Percentiles rank a stretch among this genome's conserved stretches.
Evolutionary conservation across 495 filamentous ascomycete species (phyloP).

Genomic region (Tuber umbilicatum): DNA sequence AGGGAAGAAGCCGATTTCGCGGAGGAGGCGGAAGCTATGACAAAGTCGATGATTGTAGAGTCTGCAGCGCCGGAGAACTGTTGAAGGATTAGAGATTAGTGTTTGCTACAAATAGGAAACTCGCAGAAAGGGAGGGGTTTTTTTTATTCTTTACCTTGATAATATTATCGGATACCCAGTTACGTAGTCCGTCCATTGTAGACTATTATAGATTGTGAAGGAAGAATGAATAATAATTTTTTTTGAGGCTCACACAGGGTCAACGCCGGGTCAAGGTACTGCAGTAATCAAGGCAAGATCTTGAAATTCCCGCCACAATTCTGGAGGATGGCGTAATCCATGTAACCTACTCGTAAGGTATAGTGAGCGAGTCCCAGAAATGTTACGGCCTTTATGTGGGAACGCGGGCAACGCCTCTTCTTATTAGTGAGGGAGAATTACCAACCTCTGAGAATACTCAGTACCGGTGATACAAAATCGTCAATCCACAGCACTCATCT

Average conservation of each 20-base stretch:
- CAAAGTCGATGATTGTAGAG: slow-evolving; percentile 56
- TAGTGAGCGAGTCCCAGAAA: neutral
- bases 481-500: neutral
- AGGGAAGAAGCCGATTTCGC: slow-evolving; percentile 51
- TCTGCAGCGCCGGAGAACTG: slow-evolving; percentile 56
- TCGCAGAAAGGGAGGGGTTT: neutral
- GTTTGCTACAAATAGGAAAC: neutral
- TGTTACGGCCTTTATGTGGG: neutral
- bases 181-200: slow-evolving; percentile 38
- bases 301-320: neutral
- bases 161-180: slow-evolving; percentile 44
- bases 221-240: neutral
- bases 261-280: neutral
- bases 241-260: neutral
- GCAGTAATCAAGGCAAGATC: neutral
- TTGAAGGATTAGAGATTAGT: neutral
- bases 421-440: neutral
- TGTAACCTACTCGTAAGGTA: neutral
- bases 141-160: slow-evolving; percentile 28
- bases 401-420: neutral
- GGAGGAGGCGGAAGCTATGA: slow-evolving; percentile 54
- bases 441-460: neutral
- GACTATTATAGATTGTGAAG: slow-evolving; percentile 1
- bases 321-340: neutral
- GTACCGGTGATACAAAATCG: neutral